These are phyloP conservation scores for Vanrija pseudolonga DNA, from an alignment of 1,284 basidiomycete genomes.

Conservation along the genomic window DNA sequence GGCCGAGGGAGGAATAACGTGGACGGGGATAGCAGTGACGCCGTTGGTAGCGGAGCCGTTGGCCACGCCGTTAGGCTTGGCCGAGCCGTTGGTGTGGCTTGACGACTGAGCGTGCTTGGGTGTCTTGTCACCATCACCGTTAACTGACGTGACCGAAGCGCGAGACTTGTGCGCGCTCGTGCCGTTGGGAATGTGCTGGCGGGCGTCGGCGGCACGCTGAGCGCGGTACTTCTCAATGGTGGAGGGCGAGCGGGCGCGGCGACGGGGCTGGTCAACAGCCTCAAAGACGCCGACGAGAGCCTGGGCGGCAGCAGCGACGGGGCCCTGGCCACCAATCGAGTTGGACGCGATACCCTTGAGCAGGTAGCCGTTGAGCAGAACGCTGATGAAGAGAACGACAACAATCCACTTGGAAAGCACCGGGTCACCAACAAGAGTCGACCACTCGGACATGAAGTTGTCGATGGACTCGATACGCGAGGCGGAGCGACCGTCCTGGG, in stretches of 20 bases:
- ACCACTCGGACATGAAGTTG: constrained; percentile 90
- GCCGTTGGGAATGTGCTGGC: constrained; percentile 4
- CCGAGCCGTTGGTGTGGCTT: constrained; percentile 4
- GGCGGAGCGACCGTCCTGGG: constrained; percentile 18
- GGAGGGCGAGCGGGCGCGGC: constrained; percentile 13
- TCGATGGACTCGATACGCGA: constrained; percentile 60
- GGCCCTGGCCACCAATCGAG: constrained; percentile 48
- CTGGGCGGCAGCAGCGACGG: constrained; percentile 52
- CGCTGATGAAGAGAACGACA: constrained; percentile 75
- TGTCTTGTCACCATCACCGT: constrained; percentile 20
- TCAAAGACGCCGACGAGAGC: constrained; percentile 50
- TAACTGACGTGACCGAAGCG: background rate
- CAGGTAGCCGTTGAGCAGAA: constrained; percentile 89
- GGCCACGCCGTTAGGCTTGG: constrained; percentile 6
- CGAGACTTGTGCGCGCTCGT: constrained; percentile 1
- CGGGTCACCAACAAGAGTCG: constrained; percentile 89
- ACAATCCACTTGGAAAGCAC: constrained; percentile 96
- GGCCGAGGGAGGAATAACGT: constrained; percentile 24
- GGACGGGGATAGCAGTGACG: constrained; percentile 10
- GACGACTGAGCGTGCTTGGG: constrained; percentile 3
- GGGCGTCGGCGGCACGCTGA: constrained; percentile 10
- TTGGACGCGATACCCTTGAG: constrained; percentile 65
- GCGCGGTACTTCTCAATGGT: constrained; percentile 10
- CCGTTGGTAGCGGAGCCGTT: constrained; percentile 19
- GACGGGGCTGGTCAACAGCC: constrained; percentile 13